Percentiles rank a stretch among this genome's conserved stretches.
These are phyloP conservation scores for Neurospora discreta DNA, from an alignment of 495 filamentous ascomycete genomes.

Conservation along the genomic window DNA sequence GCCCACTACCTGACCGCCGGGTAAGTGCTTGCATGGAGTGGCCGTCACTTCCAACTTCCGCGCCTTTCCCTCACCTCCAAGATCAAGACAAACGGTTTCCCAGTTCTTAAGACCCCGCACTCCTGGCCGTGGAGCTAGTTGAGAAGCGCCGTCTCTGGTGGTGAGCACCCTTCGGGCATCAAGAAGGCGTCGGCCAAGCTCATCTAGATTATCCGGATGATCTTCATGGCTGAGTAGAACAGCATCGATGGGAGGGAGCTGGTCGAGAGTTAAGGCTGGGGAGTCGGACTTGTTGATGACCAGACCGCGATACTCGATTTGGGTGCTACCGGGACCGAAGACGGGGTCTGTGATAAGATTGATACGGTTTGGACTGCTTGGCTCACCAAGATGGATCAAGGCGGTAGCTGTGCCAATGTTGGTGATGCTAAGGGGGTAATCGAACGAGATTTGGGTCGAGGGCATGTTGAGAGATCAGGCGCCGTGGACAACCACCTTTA, in stretches of 20 bases:
- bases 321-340: constrained; percentile 35
- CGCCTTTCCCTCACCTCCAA: constrained; percentile 5
- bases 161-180: constrained; percentile 41
- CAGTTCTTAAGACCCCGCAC: constrained; percentile 29
- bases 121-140: constrained; percentile 30
- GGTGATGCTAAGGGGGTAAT: constrained; percentile 22
- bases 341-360: constrained; percentile 44
- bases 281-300: constrained; percentile 21
- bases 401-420: constrained; percentile 44
- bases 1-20: constrained; percentile 37
- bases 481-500: neutral
- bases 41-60: constrained; percentile 39
- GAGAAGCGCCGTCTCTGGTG: constrained; percentile 36
- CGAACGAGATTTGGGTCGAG: neutral
- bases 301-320: constrained; percentile 21
- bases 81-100: constrained; percentile 10
- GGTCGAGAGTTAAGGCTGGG: constrained; percentile 25
- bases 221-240: constrained; percentile 46
- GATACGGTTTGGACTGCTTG: constrained; percentile 17
- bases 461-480: neutral
- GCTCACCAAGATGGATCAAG: constrained; percentile 29
- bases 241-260: constrained; percentile 39
- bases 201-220: constrained; percentile 44
- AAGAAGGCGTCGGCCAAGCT: constrained; percentile 27
- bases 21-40: constrained; percentile 36